Base-by-base conservation (phyloP, 1,284 basidiomycete genomes). In the Butyriboletus appendiculatus region DNA sequence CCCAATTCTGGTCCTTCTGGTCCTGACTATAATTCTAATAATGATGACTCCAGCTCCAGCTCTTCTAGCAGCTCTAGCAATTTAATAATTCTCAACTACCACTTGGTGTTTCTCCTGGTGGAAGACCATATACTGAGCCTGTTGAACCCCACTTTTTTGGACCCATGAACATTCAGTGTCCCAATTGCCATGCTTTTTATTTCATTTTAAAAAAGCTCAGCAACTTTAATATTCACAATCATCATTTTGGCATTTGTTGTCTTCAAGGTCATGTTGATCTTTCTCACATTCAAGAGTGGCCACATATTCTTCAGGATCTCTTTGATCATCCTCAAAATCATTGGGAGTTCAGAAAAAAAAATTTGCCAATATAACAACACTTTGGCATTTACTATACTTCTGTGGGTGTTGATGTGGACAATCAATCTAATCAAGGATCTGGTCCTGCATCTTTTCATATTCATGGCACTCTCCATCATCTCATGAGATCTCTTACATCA, bases 341-440 rank as follows among this genome's bases (percentile, higher is more conserved):
- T 12, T 40, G 38, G 1, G 14, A 56, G 0, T 74, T 73, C 39
- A 58, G n/a, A 43, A n/a, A 53, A 53, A 11, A 62, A 72, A 0
- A 73, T 75, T 18, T 40, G 52, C 16, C 65, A 75, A 41, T 77
- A 76, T 41, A 28, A 79, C 45, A 61, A 61, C 42, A 68, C 75
- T 0, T 52, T 79, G 18, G 66, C 74, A 0, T 77, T 78, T 48
- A 76, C n/a, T n/a, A n/a, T n/a, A n/a, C 73, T 0, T 79, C 77
- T 1, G 30, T 78, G 0, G 72, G 69, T n/a, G 65, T 64, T 1
- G 45, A 65, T 0, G 42, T 72, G 10, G 72, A 77, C 37, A 16
- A 62, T 3, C n/a, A 59, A 2, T 44, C 73, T 28, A 63, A 73
- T 35, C 48, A 60, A 40, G 67, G 71, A 1, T 6, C 56, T 49